Conservation (phyloP, 176 grass and related monocot species). For the Avena eriantha region DNA sequence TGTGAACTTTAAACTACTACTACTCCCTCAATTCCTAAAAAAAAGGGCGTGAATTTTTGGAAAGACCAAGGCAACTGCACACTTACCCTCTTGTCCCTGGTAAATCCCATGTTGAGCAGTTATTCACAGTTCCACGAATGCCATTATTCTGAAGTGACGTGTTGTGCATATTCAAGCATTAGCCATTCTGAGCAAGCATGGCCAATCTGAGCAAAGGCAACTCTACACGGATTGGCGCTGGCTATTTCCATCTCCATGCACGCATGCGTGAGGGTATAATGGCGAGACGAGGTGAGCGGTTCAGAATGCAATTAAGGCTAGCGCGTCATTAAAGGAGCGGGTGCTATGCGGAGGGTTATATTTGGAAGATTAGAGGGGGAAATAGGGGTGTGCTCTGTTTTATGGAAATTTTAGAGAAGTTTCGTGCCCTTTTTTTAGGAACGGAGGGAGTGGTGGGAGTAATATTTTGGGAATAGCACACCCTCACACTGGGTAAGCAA, state of each 20-base stretch:
- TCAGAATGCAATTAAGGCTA: not conserved
- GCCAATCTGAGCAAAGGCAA: not conserved
- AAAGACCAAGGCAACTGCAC: not conserved
- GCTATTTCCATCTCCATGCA: not conserved
- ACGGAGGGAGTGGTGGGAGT: not conserved
- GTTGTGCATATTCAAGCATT: not conserved
- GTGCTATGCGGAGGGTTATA: not conserved
- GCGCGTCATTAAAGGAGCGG: not conserved
- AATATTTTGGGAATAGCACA: not conserved
- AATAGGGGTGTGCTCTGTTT: not conserved
- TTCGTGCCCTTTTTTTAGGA: not conserved
- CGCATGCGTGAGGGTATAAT: not conserved
- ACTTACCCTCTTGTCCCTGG: not conserved
- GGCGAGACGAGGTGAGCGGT: not conserved
- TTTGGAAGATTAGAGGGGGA: not conserved
- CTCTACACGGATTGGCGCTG: not conserved
- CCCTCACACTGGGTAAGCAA: conserved; percentile 5
- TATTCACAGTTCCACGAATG: not conserved
- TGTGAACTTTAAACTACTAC: not conserved
- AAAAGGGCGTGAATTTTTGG: not conserved
- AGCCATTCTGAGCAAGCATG: conserved; percentile 6
- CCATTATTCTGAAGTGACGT: not conserved
- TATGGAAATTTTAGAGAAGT: not conserved
- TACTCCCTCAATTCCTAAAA: not conserved
- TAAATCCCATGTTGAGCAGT: not conserved